Evolutionary conservation across 108 stramenopile genomes (phyloP), one percentile per base, ranked within the genome.

Genomic region (Pinguiococcus pyrenoidosus): DNA sequence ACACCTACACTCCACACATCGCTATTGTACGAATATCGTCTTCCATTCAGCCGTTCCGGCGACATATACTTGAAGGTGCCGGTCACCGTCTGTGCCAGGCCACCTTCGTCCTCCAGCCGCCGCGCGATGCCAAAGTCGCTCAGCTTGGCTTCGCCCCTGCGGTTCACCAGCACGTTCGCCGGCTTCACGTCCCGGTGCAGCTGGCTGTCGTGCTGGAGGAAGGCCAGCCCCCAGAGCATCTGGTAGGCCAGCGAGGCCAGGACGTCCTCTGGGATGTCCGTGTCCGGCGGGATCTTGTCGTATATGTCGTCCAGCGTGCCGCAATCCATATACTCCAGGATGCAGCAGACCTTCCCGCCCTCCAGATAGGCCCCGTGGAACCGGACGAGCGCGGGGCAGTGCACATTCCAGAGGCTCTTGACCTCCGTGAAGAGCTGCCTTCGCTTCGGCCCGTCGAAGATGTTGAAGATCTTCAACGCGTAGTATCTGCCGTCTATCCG

Each of bases 101-200:
- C 7, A 30, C 30, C 17, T 3, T 54, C 43, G 5, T 34, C 44
- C 1, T 66, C 44, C 46, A 66, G 51, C 18, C 44, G 58, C 21
- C 57, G 33, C 2, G 79, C 69, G 28, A 92, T 78, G 13, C 87
- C 91, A 74, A 89, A 89, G 56, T 92, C 91, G 29, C 82, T 82
- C 29, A 92, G 75, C 54, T 89, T 89, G 10, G 85, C 81, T 28
- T 51, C 51, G 1, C 91, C 90, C 12, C 33, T 30, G 33, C 53
- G 42, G 42, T 81, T 64, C 4, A 87, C 40, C 0, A 92, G 63
- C 0, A 85, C 62, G 63, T 92, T 92, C 5, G 66, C 86, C 8
- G 86, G 87, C 73, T 92, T 92, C 23, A 89, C 69, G 59, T 92
- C 91, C 4, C 91, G 62, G 46, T 92, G 91, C 25, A 92, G 51